A percentile compares a stretch with the other conserved stretches of the same genome.
phyloP scores from a whole-genome alignment of 768 basidiomycete species.

The Cystobasidium tubakii region DNA sequence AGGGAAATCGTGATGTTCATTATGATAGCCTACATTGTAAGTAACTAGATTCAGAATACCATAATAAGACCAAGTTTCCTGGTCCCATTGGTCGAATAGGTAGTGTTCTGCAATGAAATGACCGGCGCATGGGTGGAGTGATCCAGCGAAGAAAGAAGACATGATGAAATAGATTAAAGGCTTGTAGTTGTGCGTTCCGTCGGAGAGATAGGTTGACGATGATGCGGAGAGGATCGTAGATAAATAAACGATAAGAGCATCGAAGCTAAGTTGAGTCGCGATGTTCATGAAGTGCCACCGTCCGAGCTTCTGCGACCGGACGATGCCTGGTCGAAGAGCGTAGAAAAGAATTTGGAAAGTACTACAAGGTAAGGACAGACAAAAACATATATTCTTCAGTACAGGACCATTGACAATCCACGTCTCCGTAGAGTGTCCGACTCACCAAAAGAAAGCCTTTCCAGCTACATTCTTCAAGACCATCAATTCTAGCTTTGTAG shows the following conservation, averaged over 20 bases:
- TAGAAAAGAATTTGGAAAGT: constrained; percentile 99
- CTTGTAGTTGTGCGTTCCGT: constrained; percentile 49
- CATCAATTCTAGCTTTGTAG: constrained; percentile 74
- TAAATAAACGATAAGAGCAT: constrained; percentile 57
- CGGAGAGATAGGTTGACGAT: not conserved
- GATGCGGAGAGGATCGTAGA: constrained; percentile 8
- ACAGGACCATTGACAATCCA: too few species aligned
- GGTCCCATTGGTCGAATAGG: constrained; percentile 75
- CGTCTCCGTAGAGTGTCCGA: too few species aligned
- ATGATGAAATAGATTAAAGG: constrained; percentile 69
- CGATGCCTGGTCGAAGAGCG: constrained; percentile 87
- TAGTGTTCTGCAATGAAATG: constrained; percentile 99
- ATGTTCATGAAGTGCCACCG: constrained; percentile 81
- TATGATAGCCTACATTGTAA: constrained; percentile 98
- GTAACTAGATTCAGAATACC: constrained; percentile 81
- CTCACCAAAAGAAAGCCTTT: constrained; percentile 73
- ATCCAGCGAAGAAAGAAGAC: constrained; percentile 92
- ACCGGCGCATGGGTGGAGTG: constrained; percentile 87
- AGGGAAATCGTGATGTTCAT: constrained; percentile 99
- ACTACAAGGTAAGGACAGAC: constrained; percentile 51
- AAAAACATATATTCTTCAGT: not conserved
- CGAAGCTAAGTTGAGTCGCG: constrained; percentile 62
- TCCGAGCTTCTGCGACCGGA: constrained; percentile 73
- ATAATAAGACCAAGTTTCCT: constrained; percentile 97
- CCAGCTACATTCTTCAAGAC: constrained; percentile 90